A percentile compares a stretch with the other conserved stretches of the same genome.
Evolutionary conservation across 2,329 filamentous ascomycete genomes (phyloP).

Genomic region (Fusarium haematococcum): DNA sequence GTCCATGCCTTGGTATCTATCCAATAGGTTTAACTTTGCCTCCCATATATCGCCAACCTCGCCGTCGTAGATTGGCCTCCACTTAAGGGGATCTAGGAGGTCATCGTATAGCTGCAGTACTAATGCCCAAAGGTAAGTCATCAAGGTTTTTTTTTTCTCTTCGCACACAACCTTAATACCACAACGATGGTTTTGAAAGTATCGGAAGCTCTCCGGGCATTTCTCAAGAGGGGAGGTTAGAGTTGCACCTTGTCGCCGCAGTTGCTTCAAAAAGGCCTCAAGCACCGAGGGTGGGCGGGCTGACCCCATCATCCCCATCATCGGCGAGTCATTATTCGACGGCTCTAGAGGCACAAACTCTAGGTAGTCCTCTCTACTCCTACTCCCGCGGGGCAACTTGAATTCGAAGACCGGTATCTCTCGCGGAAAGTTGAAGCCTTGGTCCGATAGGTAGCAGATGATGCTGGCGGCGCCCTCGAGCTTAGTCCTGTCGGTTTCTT

Average conservation of each 20-base stretch:
- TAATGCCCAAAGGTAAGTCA: rapidly evolving
- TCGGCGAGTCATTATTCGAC: too few relatives aligned
- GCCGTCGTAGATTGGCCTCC: neutral
- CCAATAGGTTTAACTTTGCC: constrained; percentile 7
- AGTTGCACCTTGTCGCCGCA: neutral
- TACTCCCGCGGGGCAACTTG: too few relatives aligned
- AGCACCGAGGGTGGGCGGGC: neutral
- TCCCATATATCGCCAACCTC: constrained; percentile 4
- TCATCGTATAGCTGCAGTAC: neutral
- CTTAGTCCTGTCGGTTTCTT: neutral
- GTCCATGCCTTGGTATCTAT: neutral
- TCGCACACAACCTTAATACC: too few relatives aligned
- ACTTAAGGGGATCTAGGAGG: neutral
- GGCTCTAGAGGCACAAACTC: too few relatives aligned
- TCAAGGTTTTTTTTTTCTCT: neutral
- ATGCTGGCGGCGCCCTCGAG: neutral
- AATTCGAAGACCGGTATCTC: too few relatives aligned
- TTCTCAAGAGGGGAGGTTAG: neutral
- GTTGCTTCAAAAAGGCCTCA: neutral
- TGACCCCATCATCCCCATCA: neutral
- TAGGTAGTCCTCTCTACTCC: too few relatives aligned
- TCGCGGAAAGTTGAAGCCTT: neutral
- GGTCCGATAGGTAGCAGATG: neutral
- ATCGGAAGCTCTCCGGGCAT: neutral
- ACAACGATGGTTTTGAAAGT: too few relatives aligned